These are phyloP conservation scores for Pythium chondricola DNA, from an alignment of 352 stramenopile genomes.

Conservation along the genomic window DNA sequence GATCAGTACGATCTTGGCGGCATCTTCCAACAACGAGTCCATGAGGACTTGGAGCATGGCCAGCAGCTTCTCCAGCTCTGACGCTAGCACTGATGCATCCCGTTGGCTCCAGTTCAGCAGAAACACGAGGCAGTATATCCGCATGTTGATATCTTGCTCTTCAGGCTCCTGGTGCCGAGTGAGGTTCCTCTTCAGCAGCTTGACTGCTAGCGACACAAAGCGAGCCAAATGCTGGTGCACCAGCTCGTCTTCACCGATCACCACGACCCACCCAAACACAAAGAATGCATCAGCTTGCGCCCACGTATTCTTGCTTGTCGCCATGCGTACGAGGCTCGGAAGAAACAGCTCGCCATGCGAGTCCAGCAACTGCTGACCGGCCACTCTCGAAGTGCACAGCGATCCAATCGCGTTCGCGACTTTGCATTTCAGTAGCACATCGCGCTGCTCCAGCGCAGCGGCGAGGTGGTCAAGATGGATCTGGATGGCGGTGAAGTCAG, in stretches of 20 bases:
- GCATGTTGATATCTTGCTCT: constrained; percentile 54
- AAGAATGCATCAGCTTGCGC: constrained; percentile 68
- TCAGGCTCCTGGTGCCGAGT: constrained; percentile 12
- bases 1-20: constrained; percentile 1
- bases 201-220: constrained; percentile 38
- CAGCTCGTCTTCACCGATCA: constrained; percentile 52
- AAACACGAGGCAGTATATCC: constrained; percentile 66
- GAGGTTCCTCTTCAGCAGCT: constrained; percentile 39
- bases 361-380: constrained; percentile 55
- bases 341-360: constrained; percentile 31
- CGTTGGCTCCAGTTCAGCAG: constrained; percentile 71
- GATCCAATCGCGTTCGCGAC: constrained; percentile 66
- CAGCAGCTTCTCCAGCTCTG: constrained; percentile 22
- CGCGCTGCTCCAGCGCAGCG: constrained; percentile 37
- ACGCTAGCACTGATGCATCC: constrained; percentile 27
- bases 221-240: constrained; percentile 26
- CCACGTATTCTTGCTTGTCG: constrained; percentile 64
- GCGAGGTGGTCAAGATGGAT: constrained; percentile 30
- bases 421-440: constrained; percentile 78
- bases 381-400: constrained; percentile 66
- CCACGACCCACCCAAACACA: constrained; percentile 67
- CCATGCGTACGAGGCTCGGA: constrained; percentile 44
- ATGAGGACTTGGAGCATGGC: constrained; percentile 35
- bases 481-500: not conserved
- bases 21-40: constrained; percentile 19